These are phyloP conservation scores for Straminergon stramineum DNA, from an alignment of 225 moss, liverwort and hornwort species.

Conservation along the genomic window DNA sequence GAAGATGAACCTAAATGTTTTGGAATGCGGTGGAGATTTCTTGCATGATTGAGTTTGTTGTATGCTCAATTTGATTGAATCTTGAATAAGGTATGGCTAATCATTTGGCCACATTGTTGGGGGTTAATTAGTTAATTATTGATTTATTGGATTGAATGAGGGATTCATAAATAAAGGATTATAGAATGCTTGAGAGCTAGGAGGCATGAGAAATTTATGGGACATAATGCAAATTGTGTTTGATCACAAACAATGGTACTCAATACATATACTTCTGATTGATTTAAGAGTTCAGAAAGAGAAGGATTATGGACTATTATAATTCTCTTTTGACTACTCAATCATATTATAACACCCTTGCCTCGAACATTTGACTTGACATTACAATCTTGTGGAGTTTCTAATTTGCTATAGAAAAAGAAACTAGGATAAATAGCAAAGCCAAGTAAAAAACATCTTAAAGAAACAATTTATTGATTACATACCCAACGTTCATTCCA, in stretches of 20 bases:
- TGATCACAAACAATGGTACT: fast-evolving
- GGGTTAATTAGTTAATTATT: not conserved
- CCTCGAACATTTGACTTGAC: not conserved
- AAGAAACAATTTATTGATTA: not conserved
- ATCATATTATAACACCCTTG: not conserved
- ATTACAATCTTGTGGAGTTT: not conserved
- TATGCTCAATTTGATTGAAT: not conserved
- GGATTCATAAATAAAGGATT: not conserved
- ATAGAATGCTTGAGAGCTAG: not conserved
- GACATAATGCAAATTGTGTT: not conserved
- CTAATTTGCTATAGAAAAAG: not conserved
- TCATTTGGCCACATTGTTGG: no score
- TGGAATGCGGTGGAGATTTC: fast-evolving
- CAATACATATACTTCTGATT: not conserved
- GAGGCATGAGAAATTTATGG: fast-evolving
- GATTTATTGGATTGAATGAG: not conserved
- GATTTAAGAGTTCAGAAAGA: not conserved
- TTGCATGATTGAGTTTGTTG: no score
- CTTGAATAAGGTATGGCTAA: no score
- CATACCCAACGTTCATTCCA: no score
- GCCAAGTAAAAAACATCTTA: not conserved
- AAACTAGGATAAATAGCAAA: not conserved
- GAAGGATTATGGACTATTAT: no score
- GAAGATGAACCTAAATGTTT: not conserved
- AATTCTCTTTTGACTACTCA: not conserved